A percentile compares a stretch with the other conserved stretches of the same genome.
These are phyloP conservation scores for Podospora didyma DNA, from an alignment of 495 filamentous ascomycete genomes.

Conservation along the genomic window DNA sequence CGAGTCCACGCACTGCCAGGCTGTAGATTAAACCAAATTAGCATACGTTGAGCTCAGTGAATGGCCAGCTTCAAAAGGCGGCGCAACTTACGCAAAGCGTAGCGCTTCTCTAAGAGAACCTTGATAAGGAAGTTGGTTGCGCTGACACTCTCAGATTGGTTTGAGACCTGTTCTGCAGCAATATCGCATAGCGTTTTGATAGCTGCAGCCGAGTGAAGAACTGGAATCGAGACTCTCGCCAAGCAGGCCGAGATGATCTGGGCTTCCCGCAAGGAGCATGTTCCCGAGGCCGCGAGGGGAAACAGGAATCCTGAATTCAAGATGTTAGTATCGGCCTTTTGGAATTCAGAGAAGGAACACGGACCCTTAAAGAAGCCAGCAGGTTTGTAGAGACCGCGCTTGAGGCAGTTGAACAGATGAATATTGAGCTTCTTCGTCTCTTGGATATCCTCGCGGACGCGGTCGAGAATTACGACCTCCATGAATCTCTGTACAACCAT, in stretches of 20 bases:
- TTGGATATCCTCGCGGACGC: slow-evolving; percentile 72
- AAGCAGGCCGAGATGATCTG: slow-evolving; percentile 84
- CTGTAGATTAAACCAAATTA: slow-evolving; percentile 11
- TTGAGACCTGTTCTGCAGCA: slow-evolving; percentile 74
- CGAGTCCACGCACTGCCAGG: slow-evolving; percentile 86
- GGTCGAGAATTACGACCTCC: slow-evolving; percentile 74
- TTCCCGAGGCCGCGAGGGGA: slow-evolving; percentile 71
- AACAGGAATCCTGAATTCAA: slow-evolving; percentile 60
- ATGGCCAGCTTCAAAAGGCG: not conserved
- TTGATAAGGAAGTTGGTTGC: slow-evolving; percentile 90
- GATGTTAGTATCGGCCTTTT: not conserved
- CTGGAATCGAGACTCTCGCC: slow-evolving; percentile 70
- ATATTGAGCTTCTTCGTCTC: slow-evolving; percentile 91
- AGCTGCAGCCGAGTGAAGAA: slow-evolving; percentile 88
- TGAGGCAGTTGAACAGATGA: slow-evolving; percentile 87
- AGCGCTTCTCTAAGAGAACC: slow-evolving; percentile 90
- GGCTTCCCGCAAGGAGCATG: slow-evolving; percentile 85
- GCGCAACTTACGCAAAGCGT: slow-evolving; percentile 65
- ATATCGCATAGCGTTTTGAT: slow-evolving; percentile 90
- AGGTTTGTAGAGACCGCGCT: slow-evolving; percentile 92
- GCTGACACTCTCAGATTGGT: slow-evolving; percentile 71
- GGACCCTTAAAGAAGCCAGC: slow-evolving; percentile 94
- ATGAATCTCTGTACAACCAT: slow-evolving; percentile 74
- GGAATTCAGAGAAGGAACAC: not conserved
- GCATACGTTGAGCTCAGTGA: not conserved